Evolutionary conservation across 805 yeast species (phyloP).

Genomic region (Candida andamanensis): DNA sequence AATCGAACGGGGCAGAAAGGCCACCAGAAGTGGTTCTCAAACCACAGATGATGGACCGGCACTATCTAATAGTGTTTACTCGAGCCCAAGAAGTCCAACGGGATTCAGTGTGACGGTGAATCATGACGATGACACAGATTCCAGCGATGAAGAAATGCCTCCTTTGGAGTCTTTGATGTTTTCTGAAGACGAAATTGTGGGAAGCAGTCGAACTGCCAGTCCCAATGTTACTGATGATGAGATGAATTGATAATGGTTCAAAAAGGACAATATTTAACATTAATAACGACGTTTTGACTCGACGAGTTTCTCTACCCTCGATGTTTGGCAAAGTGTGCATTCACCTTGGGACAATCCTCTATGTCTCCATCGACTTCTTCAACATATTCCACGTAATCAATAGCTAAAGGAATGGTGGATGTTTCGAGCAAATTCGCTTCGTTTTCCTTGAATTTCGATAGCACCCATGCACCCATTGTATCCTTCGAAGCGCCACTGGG

Average conservation of each 20-base stretch:
- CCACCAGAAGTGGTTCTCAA: slow-evolving; percentile 11
- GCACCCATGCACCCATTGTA: slow-evolving; percentile 38
- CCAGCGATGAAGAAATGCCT: slow-evolving; percentile 11
- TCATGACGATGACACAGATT: slow-evolving; percentile 12
- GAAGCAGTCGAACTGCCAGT: slow-evolving; percentile 11
- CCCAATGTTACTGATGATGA: slow-evolving; percentile 7
- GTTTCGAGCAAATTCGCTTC: slow-evolving; percentile 18
- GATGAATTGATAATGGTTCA: neutral
- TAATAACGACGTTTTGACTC: no score
- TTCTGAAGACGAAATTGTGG: slow-evolving; percentile 5
- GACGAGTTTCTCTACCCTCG: no score
- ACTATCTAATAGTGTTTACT: no score
- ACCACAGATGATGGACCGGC: neutral
- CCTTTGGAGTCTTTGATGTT: slow-evolving; percentile 6
- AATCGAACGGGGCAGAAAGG: slow-evolving; percentile 47
- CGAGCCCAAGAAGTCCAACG: slow-evolving; percentile 2
- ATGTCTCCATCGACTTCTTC: slow-evolving; percentile 16
- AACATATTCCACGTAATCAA: slow-evolving; percentile 18
- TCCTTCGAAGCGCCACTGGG: slow-evolving; percentile 29
- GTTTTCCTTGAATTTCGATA: slow-evolving; percentile 23
- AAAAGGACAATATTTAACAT: neutral
- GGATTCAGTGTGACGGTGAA: slow-evolving; percentile 2
- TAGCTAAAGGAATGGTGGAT: slow-evolving; percentile 11
- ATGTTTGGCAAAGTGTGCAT: slow-evolving; percentile 13
- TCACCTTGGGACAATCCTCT: slow-evolving; percentile 24